A percentile compares a stretch with the other conserved stretches of the same genome.
These are phyloP conservation scores for Populus hybrid DNA, from an alignment of 441 rosid species.

Conservation along the genomic window DNA sequence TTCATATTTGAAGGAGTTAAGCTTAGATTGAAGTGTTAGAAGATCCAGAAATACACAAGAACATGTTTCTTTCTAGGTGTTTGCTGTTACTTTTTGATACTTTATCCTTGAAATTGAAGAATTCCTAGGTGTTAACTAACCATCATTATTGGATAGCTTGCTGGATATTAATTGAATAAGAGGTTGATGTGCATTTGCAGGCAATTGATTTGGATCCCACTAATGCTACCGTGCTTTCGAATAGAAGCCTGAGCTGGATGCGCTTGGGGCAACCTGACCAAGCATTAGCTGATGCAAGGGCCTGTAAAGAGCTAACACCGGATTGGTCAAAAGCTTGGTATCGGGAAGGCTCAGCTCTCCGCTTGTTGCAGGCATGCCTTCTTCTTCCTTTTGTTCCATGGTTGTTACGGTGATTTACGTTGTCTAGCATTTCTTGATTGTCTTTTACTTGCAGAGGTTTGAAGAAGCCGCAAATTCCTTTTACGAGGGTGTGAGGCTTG, in stretches of 20 bases:
- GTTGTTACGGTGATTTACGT: background rate
- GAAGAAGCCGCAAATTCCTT: conserved; percentile 95
- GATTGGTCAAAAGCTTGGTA: conserved; percentile 91
- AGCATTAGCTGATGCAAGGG: conserved; percentile 77
- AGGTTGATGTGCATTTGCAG: conserved; percentile 35
- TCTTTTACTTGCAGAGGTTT: conserved; percentile 50
- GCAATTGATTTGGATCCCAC: conserved; percentile 83
- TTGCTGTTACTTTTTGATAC: background rate
- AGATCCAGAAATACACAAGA: background rate
- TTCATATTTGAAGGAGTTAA: background rate
- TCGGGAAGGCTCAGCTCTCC: conserved; percentile 92
- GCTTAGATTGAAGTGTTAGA: background rate
- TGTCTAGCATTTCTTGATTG: conserved; percentile 9
- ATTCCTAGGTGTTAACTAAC: background rate
- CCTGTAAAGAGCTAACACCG: conserved; percentile 66
- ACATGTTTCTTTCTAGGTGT: background rate
- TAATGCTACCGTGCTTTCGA: conserved; percentile 60
- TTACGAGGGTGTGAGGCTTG: conserved; percentile 77
- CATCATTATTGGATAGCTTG: conserved; percentile 2
- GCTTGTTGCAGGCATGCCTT: conserved; percentile 55
- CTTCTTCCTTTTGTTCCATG: background rate
- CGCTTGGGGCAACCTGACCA: conserved; percentile 72
- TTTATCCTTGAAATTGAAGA: background rate
- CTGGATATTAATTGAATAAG: background rate
- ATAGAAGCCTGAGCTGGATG: conserved; percentile 94